Percentiles rank a stretch among this genome's conserved stretches.
Conservation (phyloP, 768 basidiomycete species). For the Suillus clintonianus region DNA sequence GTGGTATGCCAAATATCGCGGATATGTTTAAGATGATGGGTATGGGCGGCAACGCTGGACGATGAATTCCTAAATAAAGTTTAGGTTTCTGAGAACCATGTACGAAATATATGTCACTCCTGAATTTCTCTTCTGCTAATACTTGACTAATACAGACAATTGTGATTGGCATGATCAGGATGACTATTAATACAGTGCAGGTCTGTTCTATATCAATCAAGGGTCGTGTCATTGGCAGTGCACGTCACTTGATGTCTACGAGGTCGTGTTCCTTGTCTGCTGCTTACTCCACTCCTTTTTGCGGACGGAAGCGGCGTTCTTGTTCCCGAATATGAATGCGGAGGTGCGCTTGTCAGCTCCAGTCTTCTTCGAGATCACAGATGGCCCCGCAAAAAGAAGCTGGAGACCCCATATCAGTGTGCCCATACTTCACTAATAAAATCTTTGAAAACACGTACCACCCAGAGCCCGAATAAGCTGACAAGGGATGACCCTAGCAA, state of each 20-base stretch:
- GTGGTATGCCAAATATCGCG: slow-evolving; percentile 70
- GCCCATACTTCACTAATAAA: slow-evolving; percentile 4
- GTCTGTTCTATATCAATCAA: slow-evolving; percentile 10
- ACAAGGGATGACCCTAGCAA: slow-evolving; percentile 51
- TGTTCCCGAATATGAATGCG: slow-evolving; percentile 78
- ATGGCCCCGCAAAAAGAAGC: slow-evolving; percentile 64
- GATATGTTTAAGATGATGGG: slow-evolving; percentile 92
- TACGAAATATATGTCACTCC: slow-evolving; percentile 11
- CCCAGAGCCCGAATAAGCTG: slow-evolving; percentile 72
- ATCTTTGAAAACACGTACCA: slow-evolving; percentile 46
- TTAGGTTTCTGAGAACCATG: slow-evolving; percentile 14
- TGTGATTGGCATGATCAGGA: slow-evolving; percentile 2
- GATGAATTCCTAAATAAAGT: slow-evolving; percentile 19
- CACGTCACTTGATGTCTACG: slow-evolving; percentile 8
- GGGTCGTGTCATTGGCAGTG: not conserved
- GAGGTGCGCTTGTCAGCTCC: slow-evolving; percentile 85
- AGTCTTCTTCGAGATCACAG: slow-evolving; percentile 64
- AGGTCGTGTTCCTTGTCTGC: slow-evolving; percentile 29
- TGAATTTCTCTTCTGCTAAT: slow-evolving; percentile 12
- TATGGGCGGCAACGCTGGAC: slow-evolving; percentile 56
- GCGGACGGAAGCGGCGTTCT: slow-evolving; percentile 58
- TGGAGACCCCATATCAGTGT: slow-evolving; percentile 29
- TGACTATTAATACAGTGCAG: slow-evolving; percentile 19
- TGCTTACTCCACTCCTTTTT: slow-evolving; percentile 59
- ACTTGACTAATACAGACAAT: slow-evolving; percentile 20